Evolutionary conservation across 805 yeast species (phyloP), one percentile per base, ranked within the genome.

Genomic region (Ogataea pini): DNA sequence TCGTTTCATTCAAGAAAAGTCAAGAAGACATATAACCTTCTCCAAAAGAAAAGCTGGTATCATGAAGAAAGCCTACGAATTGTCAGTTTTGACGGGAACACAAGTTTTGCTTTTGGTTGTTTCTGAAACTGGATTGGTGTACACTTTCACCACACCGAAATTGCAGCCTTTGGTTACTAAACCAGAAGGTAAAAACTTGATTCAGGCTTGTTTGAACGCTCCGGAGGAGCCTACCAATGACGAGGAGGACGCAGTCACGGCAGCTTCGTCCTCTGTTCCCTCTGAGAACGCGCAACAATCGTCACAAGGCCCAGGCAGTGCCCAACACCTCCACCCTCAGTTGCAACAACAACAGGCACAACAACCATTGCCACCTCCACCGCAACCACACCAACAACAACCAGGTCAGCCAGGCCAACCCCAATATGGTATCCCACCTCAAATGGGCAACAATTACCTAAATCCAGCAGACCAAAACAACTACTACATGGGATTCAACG

Each of bases 11-110:
- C 96, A 92, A 73, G 97, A 94, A 71, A 94, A 94, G 73, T 89
- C 96, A 17, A 83, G 99, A 69, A 88, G 99, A 64, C 99, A 94
- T 72, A 95, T 94, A 61, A 94, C 99, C 25, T 94, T 94, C 64
- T 89, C 97, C 46, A 94, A 94, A 74, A 86, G 99, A 72, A 92
- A 92, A 72, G 98, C 97, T 39, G 99, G 99, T 60, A 92, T 94
- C 63, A 94, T 94, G 99, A 94, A 94, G 74, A 94, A 94, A 74
- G 99, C 99, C n/a, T 94, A 92, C 72, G 99, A 94, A 69, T 78
- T 94, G 56, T 86, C 96, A 17, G 98, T 94, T 45, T 78, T 94
- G 60, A 94, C 99, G 12, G 99, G 99, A 49, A 94, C 99, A 27
- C 99, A 94, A 71, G 98, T 94, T 24, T 78, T 94, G 55, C 75